Base-by-base conservation (phyloP, 257 asterid species). In the Henckelia pumila region DNA sequence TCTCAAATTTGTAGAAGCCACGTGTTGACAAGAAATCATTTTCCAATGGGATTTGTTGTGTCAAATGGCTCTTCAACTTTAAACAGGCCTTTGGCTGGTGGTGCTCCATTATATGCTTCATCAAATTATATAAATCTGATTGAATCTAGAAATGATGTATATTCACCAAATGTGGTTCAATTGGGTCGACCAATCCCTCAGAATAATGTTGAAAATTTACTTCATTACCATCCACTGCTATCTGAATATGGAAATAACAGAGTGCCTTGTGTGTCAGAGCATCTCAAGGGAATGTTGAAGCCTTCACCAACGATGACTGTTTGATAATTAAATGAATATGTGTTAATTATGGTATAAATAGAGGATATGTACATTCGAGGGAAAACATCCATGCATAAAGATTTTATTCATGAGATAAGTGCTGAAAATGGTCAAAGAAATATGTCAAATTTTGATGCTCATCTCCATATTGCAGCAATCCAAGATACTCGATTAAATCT, bases 241-340 rank as follows among this genome's bases (percentile, higher is more conserved):
- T 37, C 77, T 57, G 76, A 66, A n/a, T n/a, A n/a, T 77, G 78
- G 75, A 64, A 78, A 81, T 69, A 70, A 72, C 75, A 60, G 61
- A 56, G 73, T 74, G 30, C 82, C 79, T 70, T 77, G 24, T 62
- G 22, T 7, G 75, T 73, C 25, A 71, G 80, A 70, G 53, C 76
- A 58, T 78, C 88, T 75, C 79, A 67, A 56, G 74, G 77, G 68
- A 73, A 67, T 50, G 68, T 71, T 32, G 86, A 81, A 28, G 65
- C 67, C 20, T 74, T 77, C 53, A 64, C 73, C 0, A 73, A 78
- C 25, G 90, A 86, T 56, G 91, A 77, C 30, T 79, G 89, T 73
- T 71, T 84, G 78, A 69, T 84, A 49, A 63, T 83, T 68, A 83
- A 86, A 47, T 88, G 88, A 8, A 85, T 79, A 59, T 72, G 81